phyloP scores from a whole-genome alignment of 805 yeast species.

The Priceomyces castillae region DNA sequence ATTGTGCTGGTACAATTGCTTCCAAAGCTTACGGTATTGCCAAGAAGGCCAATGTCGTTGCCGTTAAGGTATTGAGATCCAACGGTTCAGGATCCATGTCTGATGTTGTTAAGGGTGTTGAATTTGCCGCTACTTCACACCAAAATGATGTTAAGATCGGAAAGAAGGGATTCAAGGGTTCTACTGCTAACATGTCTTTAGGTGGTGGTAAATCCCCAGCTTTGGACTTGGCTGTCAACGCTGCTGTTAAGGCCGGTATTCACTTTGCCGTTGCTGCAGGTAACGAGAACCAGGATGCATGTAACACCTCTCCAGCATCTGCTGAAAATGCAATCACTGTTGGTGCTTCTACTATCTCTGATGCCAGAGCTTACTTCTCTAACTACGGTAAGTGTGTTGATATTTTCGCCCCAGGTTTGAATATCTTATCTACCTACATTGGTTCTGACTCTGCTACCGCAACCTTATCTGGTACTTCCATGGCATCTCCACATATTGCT shows the following conservation, averaged over 20 bases:
- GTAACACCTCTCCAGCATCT: conserved; percentile 88
- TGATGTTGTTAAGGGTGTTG: conserved; percentile 82
- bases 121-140: conserved; percentile 76
- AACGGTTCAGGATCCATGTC: conserved; percentile 84
- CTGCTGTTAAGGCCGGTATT: conserved; percentile 84
- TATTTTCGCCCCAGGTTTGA: conserved; percentile 94
- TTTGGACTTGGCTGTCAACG: conserved; percentile 82
- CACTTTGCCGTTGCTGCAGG: conserved; percentile 97
- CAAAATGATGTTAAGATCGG: conserved; percentile 48
- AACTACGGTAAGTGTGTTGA: conserved; percentile 96
- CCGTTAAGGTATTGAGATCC: conserved; percentile 79
- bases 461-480: conserved; percentile 89
- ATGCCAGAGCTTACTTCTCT: conserved; percentile 90
- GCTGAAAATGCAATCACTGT: conserved; percentile 85
- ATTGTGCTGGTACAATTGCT: conserved; percentile 94
- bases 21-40: conserved; percentile 81
- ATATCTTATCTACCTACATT: conserved; percentile 78
- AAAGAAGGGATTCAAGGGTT: conserved; percentile 73
- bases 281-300: conserved; percentile 90
- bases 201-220: conserved; percentile 93
- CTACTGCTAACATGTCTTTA: conserved; percentile 88
- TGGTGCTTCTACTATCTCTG: conserved; percentile 89
- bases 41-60: conserved; percentile 72
- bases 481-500: conserved; percentile 97
- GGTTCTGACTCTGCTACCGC: conserved; percentile 77